Evolutionary conservation across 371 early-diverging fungal genomes (phyloP).

Genomic region (Choanephora cucurbitarum): DNA sequence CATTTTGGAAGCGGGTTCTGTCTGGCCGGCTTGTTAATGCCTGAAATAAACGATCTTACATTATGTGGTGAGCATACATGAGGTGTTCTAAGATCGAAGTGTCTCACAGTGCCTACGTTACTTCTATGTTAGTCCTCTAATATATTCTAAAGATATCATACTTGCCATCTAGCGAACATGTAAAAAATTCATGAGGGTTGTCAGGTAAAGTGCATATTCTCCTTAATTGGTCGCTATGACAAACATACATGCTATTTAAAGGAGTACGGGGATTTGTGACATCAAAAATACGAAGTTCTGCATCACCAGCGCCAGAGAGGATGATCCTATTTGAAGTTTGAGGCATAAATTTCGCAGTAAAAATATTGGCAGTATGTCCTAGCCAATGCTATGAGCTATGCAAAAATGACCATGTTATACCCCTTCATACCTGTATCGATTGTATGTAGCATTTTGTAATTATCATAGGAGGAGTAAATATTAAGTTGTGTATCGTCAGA

Average conservation of each 20-base stretch:
- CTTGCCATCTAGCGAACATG: conserved; percentile 70
- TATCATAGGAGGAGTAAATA: conserved; percentile 49
- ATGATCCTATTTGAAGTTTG: conserved; percentile 61
- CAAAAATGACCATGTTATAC: no score
- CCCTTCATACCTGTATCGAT: conserved; percentile 20
- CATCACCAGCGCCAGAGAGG: conserved; percentile 71
- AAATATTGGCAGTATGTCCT: conserved; percentile 78
- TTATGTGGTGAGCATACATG: conserved; percentile 38
- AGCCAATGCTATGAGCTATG: conserved; percentile 1
- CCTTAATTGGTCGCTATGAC: conserved; percentile 61
- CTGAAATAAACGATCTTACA: conserved; percentile 29
- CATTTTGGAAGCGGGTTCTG: conserved; percentile 22
- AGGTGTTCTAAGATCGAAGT: conserved; percentile 62
- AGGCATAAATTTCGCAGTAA: conserved; percentile 74
- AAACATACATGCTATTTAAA: conserved; percentile 44
- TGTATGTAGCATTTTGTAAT: conserved; percentile 24
- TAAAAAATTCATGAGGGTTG: conserved; percentile 57
- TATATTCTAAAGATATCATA: no score
- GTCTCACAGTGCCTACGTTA: conserved; percentile 56
- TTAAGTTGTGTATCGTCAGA: conserved; percentile 68
- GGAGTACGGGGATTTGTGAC: conserved; percentile 5
- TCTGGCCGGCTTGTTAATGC: conserved; percentile 19
- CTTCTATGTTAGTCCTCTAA: no score
- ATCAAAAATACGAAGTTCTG: conserved; percentile 68
- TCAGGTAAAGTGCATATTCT: conserved; percentile 48